Evolutionary conservation across 768 basidiomycete species (phyloP).

Genomic region (Pleurotus pulmonarius): DNA sequence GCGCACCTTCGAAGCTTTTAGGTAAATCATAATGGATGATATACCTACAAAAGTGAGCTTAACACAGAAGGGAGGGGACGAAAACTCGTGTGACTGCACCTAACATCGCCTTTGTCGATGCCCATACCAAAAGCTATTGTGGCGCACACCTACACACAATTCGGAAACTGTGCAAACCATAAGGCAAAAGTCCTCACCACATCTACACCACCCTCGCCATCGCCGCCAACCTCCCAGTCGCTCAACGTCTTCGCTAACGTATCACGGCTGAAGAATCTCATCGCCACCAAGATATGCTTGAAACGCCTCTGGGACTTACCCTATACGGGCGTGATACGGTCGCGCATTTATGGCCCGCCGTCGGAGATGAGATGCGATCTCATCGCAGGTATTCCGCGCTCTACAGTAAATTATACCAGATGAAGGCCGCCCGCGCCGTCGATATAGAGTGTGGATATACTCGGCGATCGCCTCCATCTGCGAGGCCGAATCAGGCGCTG

Average conservation of each 20-base stretch:
- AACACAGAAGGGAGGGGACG: background rate
- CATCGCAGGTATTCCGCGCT: constrained; percentile 62
- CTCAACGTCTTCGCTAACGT: constrained; percentile 60
- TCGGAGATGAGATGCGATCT: constrained; percentile 59
- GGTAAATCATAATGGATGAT: constrained; percentile 82
- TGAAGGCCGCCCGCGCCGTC: constrained; percentile 53
- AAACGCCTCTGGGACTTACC: constrained; percentile 16
- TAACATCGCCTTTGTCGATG: constrained; percentile 79
- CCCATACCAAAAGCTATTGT: constrained; percentile 87
- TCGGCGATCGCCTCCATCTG: constrained; percentile 65
- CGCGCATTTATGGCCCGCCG: constrained; percentile 62
- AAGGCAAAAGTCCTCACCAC: constrained; percentile 40
- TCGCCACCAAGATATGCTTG: background rate
- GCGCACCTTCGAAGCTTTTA: constrained; percentile 75
- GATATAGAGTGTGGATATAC: constrained; percentile 63
- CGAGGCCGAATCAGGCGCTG: constrained; percentile 42
- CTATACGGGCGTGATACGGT: constrained; percentile 74
- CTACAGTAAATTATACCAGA: constrained; percentile 81
- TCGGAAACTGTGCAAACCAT: background rate
- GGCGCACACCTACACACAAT: constrained; percentile 56
- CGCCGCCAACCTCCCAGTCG: constrained; percentile 50
- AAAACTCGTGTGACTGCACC: constrained; percentile 33
- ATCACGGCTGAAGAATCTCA: constrained; percentile 28
- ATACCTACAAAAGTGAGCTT: constrained; percentile 37
- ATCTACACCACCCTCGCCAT: constrained; percentile 52